phyloP scores from a whole-genome alignment of 352 stramenopile genomes.

The Globisporangium perplexum region DNA sequence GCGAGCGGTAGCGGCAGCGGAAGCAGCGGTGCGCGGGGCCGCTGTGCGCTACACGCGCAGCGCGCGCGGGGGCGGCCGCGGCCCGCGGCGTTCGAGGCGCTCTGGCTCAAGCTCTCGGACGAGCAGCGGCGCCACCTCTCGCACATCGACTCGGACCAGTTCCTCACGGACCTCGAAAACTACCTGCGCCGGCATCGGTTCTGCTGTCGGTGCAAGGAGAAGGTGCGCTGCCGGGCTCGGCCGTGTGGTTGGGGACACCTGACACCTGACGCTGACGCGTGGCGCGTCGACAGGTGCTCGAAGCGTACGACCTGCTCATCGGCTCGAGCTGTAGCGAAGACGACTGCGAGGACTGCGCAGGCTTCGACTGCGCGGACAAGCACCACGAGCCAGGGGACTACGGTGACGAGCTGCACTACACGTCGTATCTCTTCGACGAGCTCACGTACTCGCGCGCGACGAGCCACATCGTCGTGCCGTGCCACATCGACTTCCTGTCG shows the following conservation, averaged over 20 bases:
- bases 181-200: conserved; percentile 85
- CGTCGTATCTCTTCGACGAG: conserved; percentile 84
- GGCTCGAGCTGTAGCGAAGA: conserved; percentile 81
- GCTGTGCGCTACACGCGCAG: conserved; percentile 76
- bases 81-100: conserved; percentile 63
- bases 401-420: conserved; percentile 80
- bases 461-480: conserved; percentile 79
- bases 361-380: conserved; percentile 71
- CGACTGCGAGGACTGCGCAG: conserved; percentile 81
- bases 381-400: conserved; percentile 70
- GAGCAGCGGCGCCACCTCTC: conserved; percentile 77
- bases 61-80: conserved; percentile 61
- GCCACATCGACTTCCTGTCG: conserved; percentile 82
- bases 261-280: neutral
- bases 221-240: too few species aligned
- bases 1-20: conserved; percentile 15
- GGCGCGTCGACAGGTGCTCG: conserved; percentile 27
- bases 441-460: conserved; percentile 76
- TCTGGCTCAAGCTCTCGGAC: conserved; percentile 74
- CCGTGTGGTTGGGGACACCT: too few species aligned
- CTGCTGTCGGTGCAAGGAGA: conserved; percentile 86
- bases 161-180: conserved; percentile 76
- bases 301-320: conserved; percentile 84
- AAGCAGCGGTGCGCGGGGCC: conserved; percentile 31
- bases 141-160: conserved; percentile 86